phyloP scores from a whole-genome alignment of 164 flowering plant genomes.

The Macadamia tetraphylla region DNA sequence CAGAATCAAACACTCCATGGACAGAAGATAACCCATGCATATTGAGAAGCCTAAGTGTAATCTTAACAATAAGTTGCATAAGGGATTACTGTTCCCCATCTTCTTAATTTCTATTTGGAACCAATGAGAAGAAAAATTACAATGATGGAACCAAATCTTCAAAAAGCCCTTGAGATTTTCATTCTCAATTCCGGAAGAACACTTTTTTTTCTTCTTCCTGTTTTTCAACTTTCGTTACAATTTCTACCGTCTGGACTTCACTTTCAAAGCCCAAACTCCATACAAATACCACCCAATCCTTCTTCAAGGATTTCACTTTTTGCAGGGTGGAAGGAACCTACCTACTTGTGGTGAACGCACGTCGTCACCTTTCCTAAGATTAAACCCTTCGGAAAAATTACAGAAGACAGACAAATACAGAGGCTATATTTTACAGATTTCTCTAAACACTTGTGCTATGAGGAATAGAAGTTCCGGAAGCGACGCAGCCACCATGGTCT shows the following conservation, averaged over 20 bases:
- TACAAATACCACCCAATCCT: conserved; percentile 30
- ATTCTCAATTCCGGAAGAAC: neutral
- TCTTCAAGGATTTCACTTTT: conserved; percentile 19
- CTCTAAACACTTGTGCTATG: conserved; percentile 19
- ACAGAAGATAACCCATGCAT: no score
- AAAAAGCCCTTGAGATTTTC: neutral
- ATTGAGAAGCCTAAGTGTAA: no score
- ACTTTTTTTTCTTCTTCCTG: neutral
- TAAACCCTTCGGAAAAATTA: conserved; percentile 18
- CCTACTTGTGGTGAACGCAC: conserved; percentile 26
- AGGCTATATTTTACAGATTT: conserved; percentile 50
- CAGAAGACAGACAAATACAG: conserved; percentile 13
- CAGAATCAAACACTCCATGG: no score
- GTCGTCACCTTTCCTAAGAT: conserved; percentile 28
- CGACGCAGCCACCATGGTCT: conserved; percentile 53
- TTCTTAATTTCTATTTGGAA: no score
- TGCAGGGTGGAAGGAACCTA: conserved; percentile 25
- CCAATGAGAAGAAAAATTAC: no score
- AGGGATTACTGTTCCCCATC: no score
- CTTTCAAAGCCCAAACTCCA: conserved; percentile 38
- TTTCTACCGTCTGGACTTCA: conserved; percentile 39
- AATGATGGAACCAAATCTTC: no score
- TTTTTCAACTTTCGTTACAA: conserved; percentile 6
- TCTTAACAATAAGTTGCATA: no score
- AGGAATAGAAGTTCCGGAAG: conserved; percentile 29